Evolutionary conservation across 2,329 filamentous ascomycete species (phyloP).

Genomic region (Sclerotinia glacialis): DNA sequence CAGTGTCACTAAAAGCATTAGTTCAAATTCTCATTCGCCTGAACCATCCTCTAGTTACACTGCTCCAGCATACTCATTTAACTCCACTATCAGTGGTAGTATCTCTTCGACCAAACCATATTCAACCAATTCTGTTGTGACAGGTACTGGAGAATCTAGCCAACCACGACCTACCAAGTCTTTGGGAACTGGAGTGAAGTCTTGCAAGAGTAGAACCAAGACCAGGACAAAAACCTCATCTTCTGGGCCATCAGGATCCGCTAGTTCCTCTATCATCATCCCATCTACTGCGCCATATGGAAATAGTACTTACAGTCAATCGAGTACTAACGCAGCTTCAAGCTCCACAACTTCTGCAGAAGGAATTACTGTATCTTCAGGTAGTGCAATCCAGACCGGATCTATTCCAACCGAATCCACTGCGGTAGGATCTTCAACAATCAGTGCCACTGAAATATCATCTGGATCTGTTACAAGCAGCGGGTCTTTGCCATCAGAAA

Average conservation of each 20-base stretch:
- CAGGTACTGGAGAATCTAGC: conserved; percentile 2
- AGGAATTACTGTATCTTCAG: neutral
- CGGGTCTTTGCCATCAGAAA: neutral
- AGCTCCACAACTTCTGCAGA: conserved; percentile 10
- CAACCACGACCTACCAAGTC: neutral
- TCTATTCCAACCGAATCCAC: neutral
- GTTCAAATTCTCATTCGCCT: neutral
- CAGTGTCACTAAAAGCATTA: neutral
- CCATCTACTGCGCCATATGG: conserved; percentile 14
- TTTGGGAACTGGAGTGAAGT: neutral
- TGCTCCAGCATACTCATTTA: neutral
- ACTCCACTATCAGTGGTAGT: neutral
- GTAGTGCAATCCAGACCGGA: neutral
- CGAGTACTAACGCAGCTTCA: neutral
- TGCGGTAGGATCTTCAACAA: neutral
- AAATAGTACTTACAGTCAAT: conserved; percentile 16
- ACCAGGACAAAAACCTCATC: conserved; percentile 25
- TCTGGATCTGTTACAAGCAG: neutral
- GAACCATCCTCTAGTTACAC: conserved; percentile 17
- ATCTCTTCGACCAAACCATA: neutral
- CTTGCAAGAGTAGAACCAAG: neutral
- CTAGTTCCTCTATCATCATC: neutral
- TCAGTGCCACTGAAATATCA: neutral
- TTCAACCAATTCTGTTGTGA: neutral
- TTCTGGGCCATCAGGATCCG: neutral